Conservation (phyloP, 805 yeast genomes). For the Kodamaea kaohsiungensis region DNA sequence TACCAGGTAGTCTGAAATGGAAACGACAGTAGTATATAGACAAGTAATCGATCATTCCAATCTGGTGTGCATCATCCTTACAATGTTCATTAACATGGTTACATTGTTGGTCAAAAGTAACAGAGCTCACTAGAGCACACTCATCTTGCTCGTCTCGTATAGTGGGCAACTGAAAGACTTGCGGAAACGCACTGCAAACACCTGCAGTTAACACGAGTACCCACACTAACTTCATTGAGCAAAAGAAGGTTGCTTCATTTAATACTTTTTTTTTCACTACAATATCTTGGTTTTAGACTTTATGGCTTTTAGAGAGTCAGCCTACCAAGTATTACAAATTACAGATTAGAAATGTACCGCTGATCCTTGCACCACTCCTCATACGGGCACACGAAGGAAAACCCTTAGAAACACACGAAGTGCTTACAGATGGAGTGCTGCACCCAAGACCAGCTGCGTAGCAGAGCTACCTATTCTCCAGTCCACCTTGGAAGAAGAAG, state of each 20-base stretch:
- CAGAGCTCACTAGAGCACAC: constrained; percentile 8
- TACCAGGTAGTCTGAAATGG: not conserved
- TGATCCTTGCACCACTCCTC: constrained; percentile 68
- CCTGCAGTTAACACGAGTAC: not conserved
- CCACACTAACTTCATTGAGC: constrained; percentile 1
- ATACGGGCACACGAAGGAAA: constrained; percentile 77
- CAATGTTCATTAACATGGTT: constrained; percentile 37
- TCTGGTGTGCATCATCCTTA: constrained; percentile 22
- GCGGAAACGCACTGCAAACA: not conserved
- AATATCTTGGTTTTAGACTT: not conserved
- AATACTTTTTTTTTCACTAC: not conserved
- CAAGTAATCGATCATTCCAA: constrained; percentile 42
- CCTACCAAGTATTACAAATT: not conserved
- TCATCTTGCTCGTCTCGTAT: not conserved
- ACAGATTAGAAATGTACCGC: constrained; percentile 42
- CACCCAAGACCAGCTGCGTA: constrained; percentile 66
- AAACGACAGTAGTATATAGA: constrained; percentile 31
- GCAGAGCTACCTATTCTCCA: constrained; percentile 50
- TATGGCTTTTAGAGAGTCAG: not conserved
- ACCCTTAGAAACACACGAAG: constrained; percentile 55
- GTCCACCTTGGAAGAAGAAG: constrained; percentile 46
- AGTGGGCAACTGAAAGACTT: not conserved
- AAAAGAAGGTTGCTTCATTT: not conserved
- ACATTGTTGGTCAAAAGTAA: constrained; percentile 25
- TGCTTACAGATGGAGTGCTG: constrained; percentile 58